Evolutionary conservation across 2,329 filamentous ascomycete species (phyloP).

Genomic region (Ciborinia camelliae): DNA sequence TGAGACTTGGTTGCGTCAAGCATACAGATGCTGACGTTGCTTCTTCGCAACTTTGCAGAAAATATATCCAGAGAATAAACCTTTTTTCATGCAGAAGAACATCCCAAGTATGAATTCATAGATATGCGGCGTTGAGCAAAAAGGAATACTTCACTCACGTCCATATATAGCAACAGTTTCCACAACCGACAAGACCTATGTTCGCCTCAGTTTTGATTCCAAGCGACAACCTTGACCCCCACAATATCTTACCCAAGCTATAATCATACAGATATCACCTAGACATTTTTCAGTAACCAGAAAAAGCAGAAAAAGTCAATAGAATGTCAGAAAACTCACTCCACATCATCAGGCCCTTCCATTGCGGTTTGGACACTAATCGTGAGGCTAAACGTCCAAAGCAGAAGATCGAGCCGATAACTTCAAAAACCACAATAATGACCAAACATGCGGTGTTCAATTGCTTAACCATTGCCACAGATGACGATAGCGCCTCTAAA

Average conservation of each 20-base stretch:
- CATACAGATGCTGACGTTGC: not conserved
- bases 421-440: constrained; percentile 21
- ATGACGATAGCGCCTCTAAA: not conserved
- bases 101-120: not conserved
- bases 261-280: constrained; percentile 25
- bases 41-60: not conserved
- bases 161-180: constrained; percentile 16
- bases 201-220: constrained; percentile 15
- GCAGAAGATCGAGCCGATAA: constrained; percentile 24
- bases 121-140: too few relatives aligned
- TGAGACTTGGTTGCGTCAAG: not conserved
- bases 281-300: too few relatives aligned
- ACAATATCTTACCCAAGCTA: constrained; percentile 22
- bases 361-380: constrained; percentile 18
- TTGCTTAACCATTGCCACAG: constrained; percentile 35
- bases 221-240: not conserved
- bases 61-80: not conserved
- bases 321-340: constrained; percentile 16
- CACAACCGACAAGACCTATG: constrained; percentile 15
- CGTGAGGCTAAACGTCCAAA: constrained; percentile 22
- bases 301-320: not conserved
- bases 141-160: not conserved
- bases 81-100: not conserved
- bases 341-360: constrained; percentile 26
- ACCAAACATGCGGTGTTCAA: constrained; percentile 24